A percentile compares a stretch with the other conserved stretches of the same genome.
Conservation (phyloP, 1,284 basidiomycete species). For the Marasmius fiardii region DNA sequence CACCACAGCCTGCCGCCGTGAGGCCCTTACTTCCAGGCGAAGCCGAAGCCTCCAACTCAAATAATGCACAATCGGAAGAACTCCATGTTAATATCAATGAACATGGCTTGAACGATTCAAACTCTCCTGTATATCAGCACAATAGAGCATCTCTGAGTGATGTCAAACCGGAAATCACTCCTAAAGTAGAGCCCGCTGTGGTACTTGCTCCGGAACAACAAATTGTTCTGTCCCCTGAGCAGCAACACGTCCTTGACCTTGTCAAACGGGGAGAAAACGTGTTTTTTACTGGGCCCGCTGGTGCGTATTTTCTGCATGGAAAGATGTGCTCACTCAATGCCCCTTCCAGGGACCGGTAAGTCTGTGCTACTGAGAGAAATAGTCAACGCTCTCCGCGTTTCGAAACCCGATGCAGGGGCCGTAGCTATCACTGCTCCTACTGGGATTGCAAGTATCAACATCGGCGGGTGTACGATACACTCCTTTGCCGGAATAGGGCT, state of each 20-base stretch:
- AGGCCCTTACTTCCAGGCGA: neutral
- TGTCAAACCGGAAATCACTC: neutral
- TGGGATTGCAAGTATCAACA: conserved; percentile 88
- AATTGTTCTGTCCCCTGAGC: conserved; percentile 33
- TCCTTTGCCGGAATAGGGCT: conserved; percentile 89
- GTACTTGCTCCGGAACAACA: conserved; percentile 3
- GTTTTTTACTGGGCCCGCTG: conserved; percentile 85
- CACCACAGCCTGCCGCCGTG: too few species aligned
- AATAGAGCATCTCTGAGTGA: neutral
- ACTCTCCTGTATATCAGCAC: too few species aligned
- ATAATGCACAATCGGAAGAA: too few species aligned
- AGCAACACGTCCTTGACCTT: conserved; percentile 28
- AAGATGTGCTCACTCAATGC: neutral
- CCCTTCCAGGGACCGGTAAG: conserved; percentile 80
- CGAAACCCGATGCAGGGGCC: conserved; percentile 64
- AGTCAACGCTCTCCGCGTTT: conserved; percentile 57
- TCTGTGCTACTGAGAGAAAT: conserved; percentile 89
- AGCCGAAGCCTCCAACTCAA: neutral
- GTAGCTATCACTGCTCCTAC: conserved; percentile 91
- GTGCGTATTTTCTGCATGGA: conserved; percentile 30
- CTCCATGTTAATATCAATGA: too few species aligned
- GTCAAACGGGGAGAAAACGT: conserved; percentile 32
- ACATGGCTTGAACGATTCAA: too few species aligned
- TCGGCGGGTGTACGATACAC: conserved; percentile 87
- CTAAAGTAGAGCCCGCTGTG: neutral